A percentile compares a stretch with the other conserved stretches of the same genome.
Evolutionary conservation across 2,329 filamentous ascomycete genomes (phyloP).

Genomic region (Calonectria leucothoes): DNA sequence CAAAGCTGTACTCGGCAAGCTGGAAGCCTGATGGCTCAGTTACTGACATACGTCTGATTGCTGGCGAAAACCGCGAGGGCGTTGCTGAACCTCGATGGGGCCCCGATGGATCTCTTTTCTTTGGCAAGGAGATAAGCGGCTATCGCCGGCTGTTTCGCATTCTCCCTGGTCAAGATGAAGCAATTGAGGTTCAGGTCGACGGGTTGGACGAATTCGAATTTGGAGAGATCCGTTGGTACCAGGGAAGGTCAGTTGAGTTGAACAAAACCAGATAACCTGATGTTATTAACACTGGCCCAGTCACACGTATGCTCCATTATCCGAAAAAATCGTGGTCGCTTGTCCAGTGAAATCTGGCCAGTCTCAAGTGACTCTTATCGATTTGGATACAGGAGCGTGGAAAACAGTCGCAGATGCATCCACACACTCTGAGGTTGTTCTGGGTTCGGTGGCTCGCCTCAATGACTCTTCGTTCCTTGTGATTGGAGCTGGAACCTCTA

Average conservation of each 20-base stretch:
- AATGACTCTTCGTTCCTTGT: conserved; percentile 51
- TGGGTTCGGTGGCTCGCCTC: conserved; percentile 49
- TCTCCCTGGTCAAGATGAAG: conserved; percentile 38
- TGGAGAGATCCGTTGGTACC: conserved; percentile 46
- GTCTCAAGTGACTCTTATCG: conserved; percentile 50
- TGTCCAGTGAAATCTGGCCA: conserved; percentile 46
- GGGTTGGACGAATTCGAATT: conserved; percentile 56
- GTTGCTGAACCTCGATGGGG: conserved; percentile 64
- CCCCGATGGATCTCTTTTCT: conserved; percentile 60
- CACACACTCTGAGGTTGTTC: conserved; percentile 46
- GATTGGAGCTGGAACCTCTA: conserved; percentile 48
- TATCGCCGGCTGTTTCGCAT: conserved; percentile 61
- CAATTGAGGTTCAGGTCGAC: conserved; percentile 46
- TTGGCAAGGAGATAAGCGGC: conserved; percentile 57
- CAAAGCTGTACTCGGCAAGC: conserved; percentile 56
- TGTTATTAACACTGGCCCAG: conserved; percentile 38
- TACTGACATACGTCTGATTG: conserved; percentile 48
- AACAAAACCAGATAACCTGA: too few relatives aligned
- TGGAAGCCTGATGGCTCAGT: conserved; percentile 51
- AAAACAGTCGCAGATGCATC: conserved; percentile 44
- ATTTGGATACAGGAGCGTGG: conserved; percentile 48
- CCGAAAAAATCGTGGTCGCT: conserved; percentile 49
- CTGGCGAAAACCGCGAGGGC: conserved; percentile 55
- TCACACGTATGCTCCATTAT: conserved; percentile 54
- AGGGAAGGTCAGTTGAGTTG: conserved; percentile 44